Evolutionary conservation across 257 asterid species (phyloP).

Genomic region (Capsicum rhomboideum): DNA sequence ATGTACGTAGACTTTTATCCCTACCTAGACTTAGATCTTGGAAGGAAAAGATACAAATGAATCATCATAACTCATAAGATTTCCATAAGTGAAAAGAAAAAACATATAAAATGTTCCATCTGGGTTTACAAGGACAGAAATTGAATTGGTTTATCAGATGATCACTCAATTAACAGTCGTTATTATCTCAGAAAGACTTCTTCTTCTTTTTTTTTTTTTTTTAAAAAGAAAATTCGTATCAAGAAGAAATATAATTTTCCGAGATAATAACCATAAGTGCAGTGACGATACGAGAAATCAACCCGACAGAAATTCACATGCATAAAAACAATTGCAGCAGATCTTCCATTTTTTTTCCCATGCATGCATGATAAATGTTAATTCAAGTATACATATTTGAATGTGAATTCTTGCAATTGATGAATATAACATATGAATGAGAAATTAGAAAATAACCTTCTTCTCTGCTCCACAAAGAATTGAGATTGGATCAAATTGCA

Average conservation of each 20-base stretch:
- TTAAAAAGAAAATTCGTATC: too few relatives aligned
- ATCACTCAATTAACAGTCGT: too few relatives aligned
- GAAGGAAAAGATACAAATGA: neutral
- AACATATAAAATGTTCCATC: neutral
- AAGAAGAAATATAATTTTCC: too few relatives aligned
- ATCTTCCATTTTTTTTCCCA: neutral
- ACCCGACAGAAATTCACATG: neutral
- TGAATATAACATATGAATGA: neutral
- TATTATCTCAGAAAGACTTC: too few relatives aligned
- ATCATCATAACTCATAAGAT: neutral
- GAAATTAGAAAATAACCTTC: neutral
- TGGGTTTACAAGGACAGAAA: neutral
- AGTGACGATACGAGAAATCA: too few relatives aligned
- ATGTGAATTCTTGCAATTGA: neutral
- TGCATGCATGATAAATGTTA: neutral
- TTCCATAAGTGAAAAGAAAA: neutral
- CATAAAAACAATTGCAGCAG: neutral
- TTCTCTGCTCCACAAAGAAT: neutral
- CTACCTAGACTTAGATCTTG: neutral
- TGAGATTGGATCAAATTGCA: neutral
- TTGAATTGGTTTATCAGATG: too few relatives aligned
- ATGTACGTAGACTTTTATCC: too few relatives aligned
- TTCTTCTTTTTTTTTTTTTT: too few relatives aligned
- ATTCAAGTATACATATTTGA: neutral
- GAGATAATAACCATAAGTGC: too few relatives aligned